Base-by-base conservation (phyloP, 371 early-diverging fungal species). In the Mortierella sp. region DNA sequence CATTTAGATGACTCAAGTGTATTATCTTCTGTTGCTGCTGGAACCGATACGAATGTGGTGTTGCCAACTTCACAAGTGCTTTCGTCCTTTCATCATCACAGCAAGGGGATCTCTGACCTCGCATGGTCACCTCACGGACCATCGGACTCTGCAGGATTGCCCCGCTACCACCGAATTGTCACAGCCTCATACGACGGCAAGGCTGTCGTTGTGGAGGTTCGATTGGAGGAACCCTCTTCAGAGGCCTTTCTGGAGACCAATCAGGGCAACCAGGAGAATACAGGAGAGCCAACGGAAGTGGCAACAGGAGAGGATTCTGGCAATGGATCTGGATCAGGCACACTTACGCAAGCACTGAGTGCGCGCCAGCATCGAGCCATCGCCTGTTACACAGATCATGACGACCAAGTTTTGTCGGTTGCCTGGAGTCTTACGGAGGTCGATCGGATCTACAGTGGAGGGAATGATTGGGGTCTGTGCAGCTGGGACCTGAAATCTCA, bases 41-140 rank as follows among this genome's bases (percentile, higher is more conserved):
- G 66, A 11, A 37, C 29, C 3, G 71, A 63, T 24, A 13, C 55
- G 22, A 43, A 37, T n/a, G 29, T 26, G 11, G 55, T 77, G 34
- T 24, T 81, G 29, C 81, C 77, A 26, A 77, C 77, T 1, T 53
- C 70, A 22, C 67, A 63, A 13, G 58, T 55, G 0, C 64, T 66
- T 41, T 74, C 77, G 7, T 69, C 29, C 47, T 66, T 76, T 41
- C 50, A 63, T n/a, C 48, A 63, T 34, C 77, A 81, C 34, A 40
- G 52, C 31, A 76, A 68, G 44, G 74, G 81, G 14, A 68, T 81
- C 26, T 65, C 77, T 0, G 71, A 77, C 29, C 29, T 81, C 39
- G 68, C 81, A n/a, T 81, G 81, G 81, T 81, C 77, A 5, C 81
- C 81, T 16, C 81, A 81, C 39, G 68, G 71, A 16, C 19, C 41